Base-by-base conservation (phyloP, 768 basidiomycete species). In the Termitomyces sp. region DNA sequence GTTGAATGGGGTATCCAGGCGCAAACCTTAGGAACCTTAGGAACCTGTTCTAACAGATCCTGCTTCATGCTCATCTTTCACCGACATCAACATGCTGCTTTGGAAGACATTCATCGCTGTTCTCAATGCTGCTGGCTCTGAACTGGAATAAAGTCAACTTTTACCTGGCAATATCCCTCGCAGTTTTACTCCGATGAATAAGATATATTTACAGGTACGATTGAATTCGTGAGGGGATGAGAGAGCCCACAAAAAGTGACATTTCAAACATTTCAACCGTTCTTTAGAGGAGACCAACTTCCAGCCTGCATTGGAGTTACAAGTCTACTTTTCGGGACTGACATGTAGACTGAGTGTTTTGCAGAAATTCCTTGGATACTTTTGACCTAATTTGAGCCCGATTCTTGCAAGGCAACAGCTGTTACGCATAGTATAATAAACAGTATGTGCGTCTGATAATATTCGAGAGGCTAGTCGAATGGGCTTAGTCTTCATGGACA, bases 331-430 rank as follows among this genome's bases (percentile, higher is more conserved):
- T 45, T 80, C 57, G 78, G 80, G 16, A 81, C 80, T 8, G 78
- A 77, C 57, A 76, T 87, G 33, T 85, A 87, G 74, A 79, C 87
- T 36, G 85, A 87, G 61, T 85, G 82, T 63, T 73, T 83, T 31
- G 86, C 83, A 13, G 81, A 79, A 24, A 67, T 71, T 44, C 64
- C 66, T 20, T 42, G 15, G 50, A n/a, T n/a, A 41, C 18, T 41
- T 41, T 18, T n/a, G 7, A 9, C 7, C 41, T 41, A 3, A 41
- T 8, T 41, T 2, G 30, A 39, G 12, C 18, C 41, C 16, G 1
- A 31, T 16, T 42, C 20, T 20, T 33, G 47, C 41, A 44, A 12
- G 13, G 24, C 49, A 41, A 2, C 36, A 39, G 2, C 12, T 15
- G 15, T 44, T 18, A 45, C 24, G 42, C 2, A 31, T 24, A 24